Base-by-base conservation (phyloP, 306 rosid genomes). In the Trifolium subterraneum region DNA sequence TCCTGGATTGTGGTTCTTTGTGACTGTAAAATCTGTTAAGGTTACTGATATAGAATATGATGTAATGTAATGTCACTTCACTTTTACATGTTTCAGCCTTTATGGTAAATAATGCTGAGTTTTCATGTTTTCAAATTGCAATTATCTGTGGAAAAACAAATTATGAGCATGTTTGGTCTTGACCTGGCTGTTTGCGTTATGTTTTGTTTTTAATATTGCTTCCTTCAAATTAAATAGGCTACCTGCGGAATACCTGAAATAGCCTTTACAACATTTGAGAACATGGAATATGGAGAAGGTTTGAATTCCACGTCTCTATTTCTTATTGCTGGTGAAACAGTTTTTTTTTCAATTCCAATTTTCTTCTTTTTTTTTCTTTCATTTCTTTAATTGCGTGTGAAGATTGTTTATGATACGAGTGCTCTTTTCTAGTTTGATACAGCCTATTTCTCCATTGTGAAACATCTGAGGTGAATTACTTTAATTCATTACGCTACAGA, bases 281-380 rank as follows among this genome's bases (percentile, higher is more conserved):
- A 93, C 90, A 93, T 93, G 98, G 86, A 87, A 81, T 93, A 89
- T 74, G 98, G 98, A 79, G 98, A 90, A 91, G 98, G 97, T 91
- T 76, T 11, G 68, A 75, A 10, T 63, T 79, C 77, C 55, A 52
- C 61, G 54, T 69, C 74, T 78, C 81, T 74, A 27, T 70, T 77
- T 71, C 76, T 64, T 23, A 23, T 73, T 64, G n/a, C 38, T 73
- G 39, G 69, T 7, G 47, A 63, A 61, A 77, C 65, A 63, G 70
- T 52, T 36, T 12, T 25, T 25, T 61, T 45, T 72, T 80, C 50
- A 67, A 67, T 47, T 71, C 58, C 12, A 38, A 39, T 50, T 60
- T 55, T 38, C 33, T 39, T 65, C 15, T 12, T 44, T 42, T 56
- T 15, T 1, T 16, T 59, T 74, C 1, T 16, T 59, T 74, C 54